A percentile compares a stretch with the other conserved stretches of the same genome.
Evolutionary conservation across 257 asterid genomes (phyloP).

Genomic region (Scutellaria barbata): DNA sequence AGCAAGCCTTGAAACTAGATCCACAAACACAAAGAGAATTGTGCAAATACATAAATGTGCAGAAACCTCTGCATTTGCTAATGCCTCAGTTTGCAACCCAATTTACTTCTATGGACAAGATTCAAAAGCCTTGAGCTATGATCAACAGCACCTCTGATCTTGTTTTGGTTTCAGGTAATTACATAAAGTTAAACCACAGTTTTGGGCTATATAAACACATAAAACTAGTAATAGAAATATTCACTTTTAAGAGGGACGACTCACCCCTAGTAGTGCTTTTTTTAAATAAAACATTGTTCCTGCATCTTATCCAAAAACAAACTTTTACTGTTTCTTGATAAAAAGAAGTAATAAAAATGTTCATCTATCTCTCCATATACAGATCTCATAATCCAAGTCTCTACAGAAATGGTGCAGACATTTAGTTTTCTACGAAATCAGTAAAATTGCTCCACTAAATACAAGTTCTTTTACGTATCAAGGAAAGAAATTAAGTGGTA

Average conservation of each 20-base stretch:
- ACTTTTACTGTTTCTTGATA: too few species aligned
- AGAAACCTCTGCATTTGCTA: not conserved
- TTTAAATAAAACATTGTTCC: too few species aligned
- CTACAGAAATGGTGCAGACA: not conserved
- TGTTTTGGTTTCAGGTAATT: not conserved
- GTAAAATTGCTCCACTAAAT: slow-evolving; percentile 9
- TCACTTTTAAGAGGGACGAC: too few species aligned
- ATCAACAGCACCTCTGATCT: not conserved
- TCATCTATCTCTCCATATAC: not conserved
- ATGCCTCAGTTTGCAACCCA: not conserved
- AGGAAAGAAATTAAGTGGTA: slow-evolving; percentile 1
- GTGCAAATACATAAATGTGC: not conserved
- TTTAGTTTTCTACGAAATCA: slow-evolving; percentile 23
- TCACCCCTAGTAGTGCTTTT: too few species aligned
- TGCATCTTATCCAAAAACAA: too few species aligned
- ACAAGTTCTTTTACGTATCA: not conserved
- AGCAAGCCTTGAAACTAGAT: slow-evolving; percentile 17
- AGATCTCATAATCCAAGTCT: slow-evolving; percentile 11
- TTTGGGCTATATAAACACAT: slow-evolving; percentile 8
- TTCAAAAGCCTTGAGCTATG: slow-evolving; percentile 1
- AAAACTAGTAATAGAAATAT: not conserved
- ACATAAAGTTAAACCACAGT: not conserved
- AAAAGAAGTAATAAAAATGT: too few species aligned
- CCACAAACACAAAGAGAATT: not conserved
- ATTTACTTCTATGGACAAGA: slow-evolving; percentile 1